phyloP scores from a whole-genome alignment of 1,139 yeast genomes.

The Hyphopichia buzzinii region DNA sequence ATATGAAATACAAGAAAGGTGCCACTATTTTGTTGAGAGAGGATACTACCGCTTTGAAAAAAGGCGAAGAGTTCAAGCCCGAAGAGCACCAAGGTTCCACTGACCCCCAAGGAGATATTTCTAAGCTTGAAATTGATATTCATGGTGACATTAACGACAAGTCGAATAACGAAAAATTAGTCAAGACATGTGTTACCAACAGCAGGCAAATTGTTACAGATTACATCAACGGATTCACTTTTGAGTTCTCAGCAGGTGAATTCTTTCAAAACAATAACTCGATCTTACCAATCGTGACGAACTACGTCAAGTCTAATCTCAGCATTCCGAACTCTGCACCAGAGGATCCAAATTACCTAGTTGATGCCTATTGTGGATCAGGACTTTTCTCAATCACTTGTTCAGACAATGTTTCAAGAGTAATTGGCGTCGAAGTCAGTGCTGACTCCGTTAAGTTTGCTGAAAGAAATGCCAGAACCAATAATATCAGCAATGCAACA shows the following conservation, averaged over 20 bases:
- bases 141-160: conserved; percentile 9
- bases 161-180: conserved; percentile 17
- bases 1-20: conserved; percentile 66
- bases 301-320: conserved; percentile 73
- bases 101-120: conserved; percentile 34
- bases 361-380: conserved; percentile 97
- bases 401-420: conserved; percentile 72
- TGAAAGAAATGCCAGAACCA: conserved; percentile 69
- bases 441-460: conserved; percentile 92
- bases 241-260: conserved; percentile 32
- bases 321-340: conserved; percentile 36
- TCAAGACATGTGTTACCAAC: conserved; percentile 62
- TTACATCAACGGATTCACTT: conserved; percentile 28
- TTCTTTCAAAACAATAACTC: conserved; percentile 79
- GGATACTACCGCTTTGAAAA: conserved; percentile 49
- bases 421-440: conserved; percentile 92
- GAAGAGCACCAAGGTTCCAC: conserved; percentile 42
- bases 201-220: conserved; percentile 81
- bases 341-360: conserved; percentile 58
- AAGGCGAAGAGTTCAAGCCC: conserved; percentile 16
- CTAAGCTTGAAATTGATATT: conserved; percentile 20
- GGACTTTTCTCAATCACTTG: conserved; percentile 91
- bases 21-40: conserved; percentile 87
- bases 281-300: conserved; percentile 77
- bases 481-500: conserved; percentile 71